Base-by-base conservation (phyloP, 2,329 filamentous ascomycete species). In the Epicoccum sorghinum region DNA sequence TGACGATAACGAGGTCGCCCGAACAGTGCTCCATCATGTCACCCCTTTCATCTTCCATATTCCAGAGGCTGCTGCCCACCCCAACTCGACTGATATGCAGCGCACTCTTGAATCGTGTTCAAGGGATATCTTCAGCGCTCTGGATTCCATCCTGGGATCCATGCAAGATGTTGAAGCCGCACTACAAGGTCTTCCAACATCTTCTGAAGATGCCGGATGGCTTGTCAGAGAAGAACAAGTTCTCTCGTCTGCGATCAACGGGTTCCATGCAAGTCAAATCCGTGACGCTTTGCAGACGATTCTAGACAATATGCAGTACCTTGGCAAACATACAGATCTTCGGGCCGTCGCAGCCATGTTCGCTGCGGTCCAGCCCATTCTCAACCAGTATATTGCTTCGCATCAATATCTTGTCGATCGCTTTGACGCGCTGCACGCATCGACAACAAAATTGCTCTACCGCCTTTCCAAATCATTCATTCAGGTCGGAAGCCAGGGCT, bases 401-500 rank as follows among this genome's bases (percentile, higher is more conserved):
- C 86, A 86, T 62, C 76, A 82, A 36, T 80, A 84, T 35, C 77
- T 86, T 8, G 71, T 92, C 12, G 69, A 78, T 8, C 81, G 83
- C 25, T 86, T 89, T 55, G 76, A 85, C 1, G 77, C 80, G 1
- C 78, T 93, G 7, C 91, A 98, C 69, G 79, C 83, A 8, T 83
- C 89, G 10, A 86, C 86, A 2, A 89, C 87, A 64, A 89, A 89
- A 63, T 84, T 96, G 69, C 86, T 89, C 0, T 89, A 89, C 70
- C 84, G 88, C 12, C 82, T 99, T 39, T 85, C 87, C 30, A 90
- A 88, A 44, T 85, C 87, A 0, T 96, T 97, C 71, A 84, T 85
- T 1, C 87, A 92, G 54, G 84, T 99, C 44, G 87, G 90, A 1
- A 83, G 86, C 0, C 87, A 96, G 71, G 95, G 95, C 2, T 98